phyloP scores from a whole-genome alignment of 208 protist species.

The Leishmania lainsoni region DNA sequence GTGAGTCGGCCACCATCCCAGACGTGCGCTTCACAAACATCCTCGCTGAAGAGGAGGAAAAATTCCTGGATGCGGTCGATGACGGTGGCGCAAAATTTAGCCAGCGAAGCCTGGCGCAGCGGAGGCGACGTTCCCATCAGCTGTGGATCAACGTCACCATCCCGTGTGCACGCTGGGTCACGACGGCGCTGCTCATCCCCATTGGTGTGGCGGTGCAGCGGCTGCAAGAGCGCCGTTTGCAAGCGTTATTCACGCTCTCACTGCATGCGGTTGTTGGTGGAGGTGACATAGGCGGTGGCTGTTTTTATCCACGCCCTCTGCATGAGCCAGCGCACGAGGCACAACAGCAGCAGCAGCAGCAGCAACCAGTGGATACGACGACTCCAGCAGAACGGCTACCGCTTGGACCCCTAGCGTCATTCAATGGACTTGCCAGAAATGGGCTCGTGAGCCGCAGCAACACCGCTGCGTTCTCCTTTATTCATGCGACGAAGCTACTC shows the following conservation, averaged over 20 bases:
- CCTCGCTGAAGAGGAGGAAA: constrained; percentile 7
- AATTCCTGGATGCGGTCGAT: neutral
- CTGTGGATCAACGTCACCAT: constrained; percentile 73
- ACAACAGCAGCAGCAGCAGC: neutral
- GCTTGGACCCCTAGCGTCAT: neutral
- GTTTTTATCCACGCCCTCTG: neutral
- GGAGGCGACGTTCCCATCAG: constrained; percentile 19
- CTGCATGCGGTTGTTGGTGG: constrained; percentile 11
- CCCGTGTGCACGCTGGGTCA: constrained; percentile 79
- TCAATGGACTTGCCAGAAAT: neutral
- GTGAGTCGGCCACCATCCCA: constrained; percentile 15
- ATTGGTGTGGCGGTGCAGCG: constrained; percentile 70
- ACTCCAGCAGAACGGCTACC: neutral
- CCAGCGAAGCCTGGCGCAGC: neutral
- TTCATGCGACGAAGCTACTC: constrained; percentile 59
- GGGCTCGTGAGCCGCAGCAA: neutral
- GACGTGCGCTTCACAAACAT: constrained; percentile 31
- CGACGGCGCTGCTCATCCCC: constrained; percentile 73
- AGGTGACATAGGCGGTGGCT: neutral
- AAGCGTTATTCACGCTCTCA: constrained; percentile 33
- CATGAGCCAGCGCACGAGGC: neutral
- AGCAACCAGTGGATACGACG: neutral
- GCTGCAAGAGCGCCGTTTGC: constrained; percentile 61
- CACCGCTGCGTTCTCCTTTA: constrained; percentile 29
- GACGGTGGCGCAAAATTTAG: neutral